Evolutionary conservation across 345 rosid genomes (phyloP).

Genomic region (Heritiera littoralis): DNA sequence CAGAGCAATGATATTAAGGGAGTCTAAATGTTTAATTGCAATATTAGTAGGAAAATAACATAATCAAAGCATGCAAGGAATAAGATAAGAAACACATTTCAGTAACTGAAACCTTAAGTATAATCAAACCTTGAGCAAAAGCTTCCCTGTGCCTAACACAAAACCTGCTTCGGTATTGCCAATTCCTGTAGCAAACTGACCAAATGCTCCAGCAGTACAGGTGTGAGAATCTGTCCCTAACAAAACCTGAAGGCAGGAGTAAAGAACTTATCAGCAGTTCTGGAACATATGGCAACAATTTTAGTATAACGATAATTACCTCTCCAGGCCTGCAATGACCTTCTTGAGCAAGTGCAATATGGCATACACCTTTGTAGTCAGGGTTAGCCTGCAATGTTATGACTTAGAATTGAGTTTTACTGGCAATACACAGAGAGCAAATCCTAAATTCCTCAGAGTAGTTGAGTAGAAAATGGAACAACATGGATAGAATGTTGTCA

Average conservation of each 20-base stretch:
- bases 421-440: background rate
- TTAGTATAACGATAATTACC: constrained; percentile 36
- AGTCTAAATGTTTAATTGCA: background rate
- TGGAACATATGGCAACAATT: constrained; percentile 5
- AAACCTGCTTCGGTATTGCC: constrained; percentile 98
- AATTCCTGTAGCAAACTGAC: constrained; percentile 97
- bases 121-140: constrained; percentile 76
- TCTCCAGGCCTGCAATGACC: constrained; percentile 99
- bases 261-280: constrained; percentile 12
- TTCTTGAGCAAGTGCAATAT: constrained; percentile 96
- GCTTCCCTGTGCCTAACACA: constrained; percentile 84
- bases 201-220: constrained; percentile 98
- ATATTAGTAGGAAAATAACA: background rate
- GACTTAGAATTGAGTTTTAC: constrained; percentile 4
- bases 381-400: constrained; percentile 71
- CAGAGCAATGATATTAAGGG: background rate
- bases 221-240: constrained; percentile 95
- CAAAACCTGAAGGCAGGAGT: constrained; percentile 54
- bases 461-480: background rate
- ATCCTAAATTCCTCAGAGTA: background rate
- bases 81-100: background rate
- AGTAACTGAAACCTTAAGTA: background rate
- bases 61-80: background rate
- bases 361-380: constrained; percentile 98
- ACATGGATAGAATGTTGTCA: constrained; percentile 8